Evolutionary conservation across 2,329 filamentous ascomycete species (phyloP), one percentile per base, ranked within the genome.

Genomic region (Trichoderma lentiforme): DNA sequence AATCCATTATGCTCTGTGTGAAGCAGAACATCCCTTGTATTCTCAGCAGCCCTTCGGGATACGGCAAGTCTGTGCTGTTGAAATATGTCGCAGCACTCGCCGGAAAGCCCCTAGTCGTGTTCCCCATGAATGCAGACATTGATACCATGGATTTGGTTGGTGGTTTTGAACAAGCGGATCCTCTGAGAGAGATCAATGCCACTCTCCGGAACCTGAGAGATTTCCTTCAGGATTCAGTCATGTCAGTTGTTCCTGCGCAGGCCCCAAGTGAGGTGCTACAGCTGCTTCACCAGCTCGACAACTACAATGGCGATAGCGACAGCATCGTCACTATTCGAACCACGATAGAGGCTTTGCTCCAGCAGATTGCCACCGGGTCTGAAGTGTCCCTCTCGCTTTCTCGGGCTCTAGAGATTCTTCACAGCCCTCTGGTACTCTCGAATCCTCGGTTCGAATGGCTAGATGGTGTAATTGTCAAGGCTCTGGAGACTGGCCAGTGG

Each of bases 91-190:
- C 96, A n/a, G 91, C 92, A 14, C 83, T 92, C 28, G 89, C 89
- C 56, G 96, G 96, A 28, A 92, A 92, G 70, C 86, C 90, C 1
- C 84, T 98, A 4, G 88, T 95, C 36, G 92, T 94, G 18, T 93
- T 98, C 76, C 91, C 95, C 0, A 90, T 99, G 82, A 99, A 97
- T 79, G 92, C 95, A 7, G 97, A 99, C 77, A 93, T 97, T 58
- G 96, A 99, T 80, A 95, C 95, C 1, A 97, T 97, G 90, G 96
- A 99, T 81, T 89, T 99, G 71, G 93, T 99, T 71, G 96, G 96
- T 77, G 96, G 96, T 0, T 99, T 97, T 78, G 96, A 99, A 80
- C 96, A 99, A 81, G 91, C 93, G 21, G 96, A 99, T 79, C 90
- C 93, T 26, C 86, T 92, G 66, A 88, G 95, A 70, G 89, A 92